Evolutionary conservation across 441 rosid species (phyloP), one percentile per base, ranked within the genome.

Genomic region (Macaranga tanarius): DNA sequence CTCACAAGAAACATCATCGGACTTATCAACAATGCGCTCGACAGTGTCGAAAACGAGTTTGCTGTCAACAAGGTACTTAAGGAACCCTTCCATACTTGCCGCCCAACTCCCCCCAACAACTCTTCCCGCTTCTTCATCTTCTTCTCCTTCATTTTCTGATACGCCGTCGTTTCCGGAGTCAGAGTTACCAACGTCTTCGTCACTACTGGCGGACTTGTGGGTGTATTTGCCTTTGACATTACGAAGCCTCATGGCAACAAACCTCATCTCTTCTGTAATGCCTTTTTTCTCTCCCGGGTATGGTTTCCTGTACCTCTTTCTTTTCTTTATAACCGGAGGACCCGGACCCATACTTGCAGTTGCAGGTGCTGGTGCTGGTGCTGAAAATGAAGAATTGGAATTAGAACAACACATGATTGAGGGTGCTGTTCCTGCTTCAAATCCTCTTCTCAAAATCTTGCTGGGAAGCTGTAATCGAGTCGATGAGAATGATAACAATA

Each of bases 201-300:
- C 74, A 28, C 54, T 66, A 45, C 25, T 50, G 22, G 15, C 42
- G 59, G 48, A 62, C 50, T 62, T 73, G 77, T 82, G 74, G 71
- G 78, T 70, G 75, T 84, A 72, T 71, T 84, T 86, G 34, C 94
- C 93, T 26, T 86, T 86, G 56, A 83, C 50, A 76, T 94, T 92
- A 64, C 93, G 92, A 62, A 92, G 92, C 75, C 87, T 82, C 99
- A 90, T 88, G 15, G 97, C 95, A 20, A 94, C 94, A 76, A 94
- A 94, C 78, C 97, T 86, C 97, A 94, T 89, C 82, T 94, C 99
- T 82, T 87, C 95, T 15, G 95, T 86, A 48, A 92, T 92, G 1
- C 99, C 99, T 63, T 81, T 71, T 80, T 50, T 83, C 80, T 94
- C 99, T 50, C 99, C 99, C 23, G 99, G 99, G 75, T 80, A 86